phyloP scores from a whole-genome alignment of 176 grass and related monocot genomes.

The Lolium rigidum region DNA sequence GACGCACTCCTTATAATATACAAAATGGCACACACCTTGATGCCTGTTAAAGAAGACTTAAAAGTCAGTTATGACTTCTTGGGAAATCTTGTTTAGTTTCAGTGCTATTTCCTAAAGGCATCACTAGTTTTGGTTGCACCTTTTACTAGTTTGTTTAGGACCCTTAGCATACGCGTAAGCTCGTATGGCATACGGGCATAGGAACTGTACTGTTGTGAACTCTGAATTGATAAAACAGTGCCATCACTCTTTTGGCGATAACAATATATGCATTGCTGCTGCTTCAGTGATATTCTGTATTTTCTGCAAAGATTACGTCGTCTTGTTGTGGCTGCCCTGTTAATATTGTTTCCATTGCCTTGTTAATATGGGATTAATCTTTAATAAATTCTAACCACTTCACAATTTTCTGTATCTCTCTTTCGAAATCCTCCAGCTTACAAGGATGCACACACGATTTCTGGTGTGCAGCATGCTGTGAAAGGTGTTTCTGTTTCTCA shows the following conservation, averaged over 20 bases:
- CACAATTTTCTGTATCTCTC: not conserved
- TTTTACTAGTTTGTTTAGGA: not conserved
- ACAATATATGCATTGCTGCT: not conserved
- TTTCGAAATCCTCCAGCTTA: constrained; percentile 12
- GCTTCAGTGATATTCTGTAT: not conserved
- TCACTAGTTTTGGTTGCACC: not conserved
- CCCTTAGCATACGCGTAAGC: not conserved
- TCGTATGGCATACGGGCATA: not conserved
- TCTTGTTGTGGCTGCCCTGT: not conserved
- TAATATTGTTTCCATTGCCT: constrained; percentile 4
- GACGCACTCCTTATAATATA: not conserved
- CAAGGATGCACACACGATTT: constrained; percentile 24
- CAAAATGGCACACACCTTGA: not conserved
- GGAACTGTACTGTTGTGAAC: constrained; percentile 5
- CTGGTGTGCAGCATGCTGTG: not conserved
- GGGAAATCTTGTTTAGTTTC: not conserved
- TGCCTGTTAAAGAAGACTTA: not conserved
- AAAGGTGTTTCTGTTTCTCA: constrained; percentile 26
- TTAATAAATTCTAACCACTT: constrained; percentile 24
- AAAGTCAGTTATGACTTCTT: not conserved
- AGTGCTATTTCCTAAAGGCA: constrained; percentile 12
- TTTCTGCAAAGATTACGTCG: constrained; percentile 7
- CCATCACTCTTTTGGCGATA: not conserved
- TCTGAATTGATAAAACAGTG: not conserved
- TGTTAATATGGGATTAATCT: not conserved